These are phyloP conservation scores for Zizania palustris DNA, from an alignment of 202 grass and related monocot species.

Conservation along the genomic window DNA sequence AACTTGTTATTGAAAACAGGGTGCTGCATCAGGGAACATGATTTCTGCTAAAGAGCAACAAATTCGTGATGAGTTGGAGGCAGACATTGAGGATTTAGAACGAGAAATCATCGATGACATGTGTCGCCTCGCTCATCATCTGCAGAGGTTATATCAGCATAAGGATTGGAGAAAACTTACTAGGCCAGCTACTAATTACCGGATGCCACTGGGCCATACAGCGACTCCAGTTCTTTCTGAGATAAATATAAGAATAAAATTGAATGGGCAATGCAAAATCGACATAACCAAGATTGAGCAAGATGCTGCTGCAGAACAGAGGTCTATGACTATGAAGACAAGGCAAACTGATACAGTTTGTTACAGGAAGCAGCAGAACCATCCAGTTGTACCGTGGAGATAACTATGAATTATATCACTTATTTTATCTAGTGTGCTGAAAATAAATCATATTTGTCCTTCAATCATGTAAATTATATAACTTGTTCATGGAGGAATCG, in stretches of 20 bases:
- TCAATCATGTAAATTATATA: slow-evolving; percentile 1
- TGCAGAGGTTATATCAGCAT: slow-evolving; percentile 41
- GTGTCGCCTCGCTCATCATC: neutral
- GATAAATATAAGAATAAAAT: slow-evolving; percentile 37
- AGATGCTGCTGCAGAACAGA: neutral
- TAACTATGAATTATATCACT: neutral
- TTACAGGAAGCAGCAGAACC: slow-evolving; percentile 17
- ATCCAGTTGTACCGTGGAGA: slow-evolving; percentile 35
- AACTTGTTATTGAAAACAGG: slow-evolving; percentile 11
- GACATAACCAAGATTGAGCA: slow-evolving; percentile 33
- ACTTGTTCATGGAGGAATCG: slow-evolving; percentile 6
- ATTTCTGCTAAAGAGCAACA: slow-evolving; percentile 19
- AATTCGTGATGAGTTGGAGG: slow-evolving; percentile 30
- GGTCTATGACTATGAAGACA: neutral
- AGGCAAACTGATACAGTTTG: slow-evolving; percentile 9
- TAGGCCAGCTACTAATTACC: neutral
- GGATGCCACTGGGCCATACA: neutral
- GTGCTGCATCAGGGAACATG: slow-evolving; percentile 24
- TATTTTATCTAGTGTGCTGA: neutral
- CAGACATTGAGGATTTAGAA: slow-evolving; percentile 39
- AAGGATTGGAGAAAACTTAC: slow-evolving; percentile 29
- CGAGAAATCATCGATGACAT: slow-evolving; percentile 6
- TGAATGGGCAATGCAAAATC: slow-evolving; percentile 36
- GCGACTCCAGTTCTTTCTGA: slow-evolving; percentile 6
- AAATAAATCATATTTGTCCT: slow-evolving; percentile 1